Percentiles rank a stretch among this genome's conserved stretches.
Evolutionary conservation across 257 asterid species (phyloP).

Genomic region (Catharanthus roseus): DNA sequence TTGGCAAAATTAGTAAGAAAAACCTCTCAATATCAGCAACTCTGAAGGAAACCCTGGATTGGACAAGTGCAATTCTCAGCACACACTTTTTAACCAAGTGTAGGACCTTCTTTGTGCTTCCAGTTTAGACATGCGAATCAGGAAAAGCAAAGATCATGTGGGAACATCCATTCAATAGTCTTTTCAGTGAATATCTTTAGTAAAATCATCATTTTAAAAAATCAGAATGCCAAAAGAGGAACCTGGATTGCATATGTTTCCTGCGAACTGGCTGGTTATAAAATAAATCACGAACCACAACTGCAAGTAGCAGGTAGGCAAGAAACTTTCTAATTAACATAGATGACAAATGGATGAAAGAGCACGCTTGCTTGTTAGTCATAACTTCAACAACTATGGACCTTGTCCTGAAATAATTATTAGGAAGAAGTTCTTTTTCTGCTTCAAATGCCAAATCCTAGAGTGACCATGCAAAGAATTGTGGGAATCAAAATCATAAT

Average conservation of each 20-base stretch:
- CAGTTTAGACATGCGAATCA: constrained; percentile 27
- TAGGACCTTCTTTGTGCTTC: constrained; percentile 74
- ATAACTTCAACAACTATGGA: neutral
- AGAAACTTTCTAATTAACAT: constrained; percentile 1
- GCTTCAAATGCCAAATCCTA: constrained; percentile 1
- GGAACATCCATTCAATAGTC: neutral
- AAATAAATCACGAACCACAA: constrained; percentile 73
- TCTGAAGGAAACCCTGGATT: constrained; percentile 56
- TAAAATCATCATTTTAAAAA: neutral
- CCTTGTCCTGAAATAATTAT: neutral
- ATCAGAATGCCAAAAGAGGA: constrained; percentile 9
- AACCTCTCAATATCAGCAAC: constrained; percentile 75
- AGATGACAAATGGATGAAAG: constrained; percentile 1
- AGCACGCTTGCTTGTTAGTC: neutral
- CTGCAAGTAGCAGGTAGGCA: constrained; percentile 36
- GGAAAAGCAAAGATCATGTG: constrained; percentile 20
- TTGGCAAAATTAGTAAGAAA: constrained; percentile 17
- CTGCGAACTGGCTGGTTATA: constrained; percentile 93
- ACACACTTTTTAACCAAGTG: constrained; percentile 61
- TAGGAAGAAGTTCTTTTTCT: neutral
- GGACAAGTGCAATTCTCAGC: constrained; percentile 76
- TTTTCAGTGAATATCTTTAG: neutral
- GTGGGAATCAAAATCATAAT: neutral
- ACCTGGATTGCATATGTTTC: constrained; percentile 87
- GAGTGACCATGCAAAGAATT: constrained; percentile 1